Percentiles rank a stretch among this genome's conserved stretches.
phyloP scores from a whole-genome alignment of 208 protist genomes.

The Leishmania major region DNA sequence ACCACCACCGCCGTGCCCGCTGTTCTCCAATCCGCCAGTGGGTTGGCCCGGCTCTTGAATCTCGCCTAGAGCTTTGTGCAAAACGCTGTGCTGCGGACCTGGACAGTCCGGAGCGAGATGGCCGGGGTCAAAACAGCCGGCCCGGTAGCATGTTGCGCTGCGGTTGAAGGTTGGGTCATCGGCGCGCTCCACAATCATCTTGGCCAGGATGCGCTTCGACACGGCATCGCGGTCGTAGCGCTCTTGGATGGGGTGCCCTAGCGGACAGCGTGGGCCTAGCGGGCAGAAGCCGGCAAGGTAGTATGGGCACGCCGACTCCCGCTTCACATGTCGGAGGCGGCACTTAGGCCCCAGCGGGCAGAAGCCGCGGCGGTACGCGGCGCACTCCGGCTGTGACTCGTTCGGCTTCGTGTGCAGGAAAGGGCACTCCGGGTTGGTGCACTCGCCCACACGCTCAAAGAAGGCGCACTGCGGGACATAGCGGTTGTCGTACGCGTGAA shows the following conservation, averaged over 20 bases:
- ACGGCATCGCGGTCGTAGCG: slow-evolving; percentile 77
- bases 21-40: slow-evolving; percentile 45
- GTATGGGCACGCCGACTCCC: slow-evolving; percentile 76
- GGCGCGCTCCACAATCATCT: slow-evolving; percentile 71
- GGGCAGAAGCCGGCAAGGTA: slow-evolving; percentile 96
- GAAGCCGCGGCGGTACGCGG: slow-evolving; percentile 90
- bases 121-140: slow-evolving; percentile 84
- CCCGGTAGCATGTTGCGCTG: slow-evolving; percentile 76
- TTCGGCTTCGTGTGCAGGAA: slow-evolving; percentile 92
- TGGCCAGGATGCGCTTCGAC: slow-evolving; percentile 59
- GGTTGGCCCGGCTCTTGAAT: slow-evolving; percentile 81
- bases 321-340: slow-evolving; percentile 85
- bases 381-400: slow-evolving; percentile 86
- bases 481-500: slow-evolving; percentile 95
- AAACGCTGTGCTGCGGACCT: slow-evolving; percentile 60
- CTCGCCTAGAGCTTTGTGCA: slow-evolving; percentile 60
- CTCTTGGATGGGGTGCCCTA: slow-evolving; percentile 91
- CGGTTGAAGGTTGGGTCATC: slow-evolving; percentile 77
- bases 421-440: slow-evolving; percentile 96
- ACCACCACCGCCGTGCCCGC: slow-evolving; percentile 34
- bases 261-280: slow-evolving; percentile 93
- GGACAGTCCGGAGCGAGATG: slow-evolving; percentile 86
- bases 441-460: slow-evolving; percentile 95
- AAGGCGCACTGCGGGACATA: slow-evolving; percentile 97
- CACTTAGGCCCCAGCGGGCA: slow-evolving; percentile 91